Base-by-base conservation (phyloP, 2,329 filamentous ascomycete species). In the Pseudogymnoascus sp. region DNA sequence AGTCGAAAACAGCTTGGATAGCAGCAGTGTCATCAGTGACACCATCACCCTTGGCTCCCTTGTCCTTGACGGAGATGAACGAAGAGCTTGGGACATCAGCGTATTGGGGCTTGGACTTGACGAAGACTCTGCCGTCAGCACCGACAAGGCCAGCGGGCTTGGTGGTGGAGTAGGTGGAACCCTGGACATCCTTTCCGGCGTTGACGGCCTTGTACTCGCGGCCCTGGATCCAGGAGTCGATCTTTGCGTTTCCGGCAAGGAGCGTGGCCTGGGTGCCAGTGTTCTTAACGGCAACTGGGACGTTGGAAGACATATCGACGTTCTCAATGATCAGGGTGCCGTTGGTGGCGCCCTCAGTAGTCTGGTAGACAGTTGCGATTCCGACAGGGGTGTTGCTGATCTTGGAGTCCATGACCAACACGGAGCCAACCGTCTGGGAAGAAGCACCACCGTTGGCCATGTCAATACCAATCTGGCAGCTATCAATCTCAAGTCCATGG, bases 61-160 rank as follows among this genome's bases (percentile, higher is more conserved):
- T 81, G 56, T 84, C 79, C 78, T 93, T 96, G 77, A 94, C 89
- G 68, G 89, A 93, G 70, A 95, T 77, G 72, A 99, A 96, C 35
- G 82, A 83, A 65, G 79, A 82, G n/a, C 80, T 83, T 2, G 85
- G 75, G 2, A 90, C 76, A 44, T 78, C 77, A 72, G 89, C 84
- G 73, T 97, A 99, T 74, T 96, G 90, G 12, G 94, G 94, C 82
- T 94, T 96, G 74, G 86, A 88, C 68, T 89, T 88, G 67, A 91
- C 89, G 73, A 92, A 92, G 69, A 97, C 79, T 38, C 83, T 86
- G 67, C 90, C 90, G 23, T 80, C 72, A 40, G 73, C 68, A 66
- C 85, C 80, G 40, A 92, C 79, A 14, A 97, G 86, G 23, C 75
- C 77, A 11, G 79, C 75, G 5, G 92, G 89, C 77, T 91, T 93